phyloP scores from a whole-genome alignment of 331 rosid species.

The Rhamnella rubrinervis region DNA sequence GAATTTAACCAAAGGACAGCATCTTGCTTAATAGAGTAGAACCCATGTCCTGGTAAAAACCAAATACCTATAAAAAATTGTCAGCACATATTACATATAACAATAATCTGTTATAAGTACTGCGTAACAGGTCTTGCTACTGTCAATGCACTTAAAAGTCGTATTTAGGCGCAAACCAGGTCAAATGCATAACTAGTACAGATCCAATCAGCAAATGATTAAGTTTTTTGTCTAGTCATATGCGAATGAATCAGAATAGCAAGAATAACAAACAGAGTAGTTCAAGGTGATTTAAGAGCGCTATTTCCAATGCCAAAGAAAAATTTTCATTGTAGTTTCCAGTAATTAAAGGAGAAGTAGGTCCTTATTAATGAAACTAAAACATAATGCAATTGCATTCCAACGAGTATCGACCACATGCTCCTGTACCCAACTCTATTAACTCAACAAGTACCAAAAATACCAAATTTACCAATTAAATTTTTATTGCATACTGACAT shows the following conservation, averaged over 20 bases:
- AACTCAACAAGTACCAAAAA: neutral
- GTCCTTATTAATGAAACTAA: neutral
- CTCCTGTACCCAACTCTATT: neutral
- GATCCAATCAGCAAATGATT: too few species aligned
- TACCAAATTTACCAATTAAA: neutral
- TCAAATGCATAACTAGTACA: too few species aligned
- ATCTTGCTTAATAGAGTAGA: constrained; percentile 50
- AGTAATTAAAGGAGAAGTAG: too few species aligned
- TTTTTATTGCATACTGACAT: neutral
- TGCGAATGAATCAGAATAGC: too few species aligned
- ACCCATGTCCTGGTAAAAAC: constrained; percentile 46
- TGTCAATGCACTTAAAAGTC: constrained; percentile 18
- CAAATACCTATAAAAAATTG: constrained; percentile 48
- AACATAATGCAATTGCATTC: neutral
- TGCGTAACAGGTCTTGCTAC: constrained; percentile 22
- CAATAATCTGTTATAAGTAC: constrained; percentile 19
- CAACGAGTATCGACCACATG: neutral
- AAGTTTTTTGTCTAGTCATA: too few species aligned
- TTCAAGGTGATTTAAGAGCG: too few species aligned
- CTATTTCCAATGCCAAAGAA: too few species aligned
- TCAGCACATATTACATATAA: constrained; percentile 38
- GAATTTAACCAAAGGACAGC: constrained; percentile 57
- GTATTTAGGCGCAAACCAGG: neutral
- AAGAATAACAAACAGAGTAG: neutral
- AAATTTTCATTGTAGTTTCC: too few species aligned